Evolutionary conservation across 2,329 filamentous ascomycete genomes (phyloP), one percentile per base, ranked within the genome.

Genomic region (Arthroderma sp.): DNA sequence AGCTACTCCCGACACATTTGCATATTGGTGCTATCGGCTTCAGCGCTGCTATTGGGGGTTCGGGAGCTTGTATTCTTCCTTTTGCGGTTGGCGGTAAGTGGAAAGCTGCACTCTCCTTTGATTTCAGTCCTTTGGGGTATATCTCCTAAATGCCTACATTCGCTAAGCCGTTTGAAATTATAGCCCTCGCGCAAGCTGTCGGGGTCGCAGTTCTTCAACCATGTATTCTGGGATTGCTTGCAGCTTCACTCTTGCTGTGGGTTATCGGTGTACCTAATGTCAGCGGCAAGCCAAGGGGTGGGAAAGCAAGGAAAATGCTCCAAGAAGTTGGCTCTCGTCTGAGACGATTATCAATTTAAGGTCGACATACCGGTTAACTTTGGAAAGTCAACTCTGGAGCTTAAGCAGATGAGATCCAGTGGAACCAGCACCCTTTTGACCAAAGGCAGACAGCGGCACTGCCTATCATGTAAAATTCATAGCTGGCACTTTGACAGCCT

Each of bases 1-100:
- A 83, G 51, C 66, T 88, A 5, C 66, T 89, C 2, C 83, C 83
- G 0, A 71, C 68, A 36, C 73, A 83, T 50, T 68, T 86, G 33
- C 85, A 91, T 54, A 80, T 88, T 40, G 76, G 75, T 10, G 78
- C 77, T 1, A 83, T 89, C 49, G 83, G 84, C 0, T 87, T 89
- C 55, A 80, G 80, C 1, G 78, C 82, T 1, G 83, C 83, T 0
- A 75, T 87, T 55, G 85, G 84, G 1, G 81, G 82, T 0, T 74
- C 73, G 2, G 84, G 85, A 1, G 82, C 78, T 1, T 57, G 55
- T 4, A 53, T 62, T 2, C 57, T 66, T 30, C 64, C 64, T 3
- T 66, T 65, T 46, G 56, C 59, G 8, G 61, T 64, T 29, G 64
- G 63, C 29, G 62, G 62, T 10, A 63, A 41, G 39, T 22, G 2